These are phyloP conservation scores for Stephanodiscus minutulus DNA, from an alignment of 108 stramenopile genomes.

Conservation along the genomic window DNA sequence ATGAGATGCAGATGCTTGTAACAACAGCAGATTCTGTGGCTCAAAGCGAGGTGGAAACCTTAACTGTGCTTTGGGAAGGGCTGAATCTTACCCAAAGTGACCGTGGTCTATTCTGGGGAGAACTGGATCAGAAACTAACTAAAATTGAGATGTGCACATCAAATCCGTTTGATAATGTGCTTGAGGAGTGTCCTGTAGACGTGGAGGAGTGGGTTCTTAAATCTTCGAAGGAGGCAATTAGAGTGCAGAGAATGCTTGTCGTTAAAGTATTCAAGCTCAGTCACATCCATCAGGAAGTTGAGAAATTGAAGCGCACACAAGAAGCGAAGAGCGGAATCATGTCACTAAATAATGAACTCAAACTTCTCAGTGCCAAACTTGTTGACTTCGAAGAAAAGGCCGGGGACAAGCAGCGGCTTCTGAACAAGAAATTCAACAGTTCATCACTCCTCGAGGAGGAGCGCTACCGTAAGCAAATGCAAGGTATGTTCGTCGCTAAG, in stretches of 20 bases:
- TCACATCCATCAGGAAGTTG: slow-evolving; percentile 79
- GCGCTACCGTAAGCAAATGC: slow-evolving; percentile 83
- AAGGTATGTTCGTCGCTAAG: slow-evolving; percentile 70
- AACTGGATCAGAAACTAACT: slow-evolving; percentile 42
- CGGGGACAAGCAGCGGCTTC: slow-evolving; percentile 66
- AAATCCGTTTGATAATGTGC: slow-evolving; percentile 48
- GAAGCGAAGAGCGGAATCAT: slow-evolving; percentile 80
- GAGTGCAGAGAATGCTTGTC: slow-evolving; percentile 46
- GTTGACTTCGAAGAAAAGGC: slow-evolving; percentile 75
- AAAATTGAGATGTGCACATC: slow-evolving; percentile 15
- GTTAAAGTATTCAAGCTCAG: slow-evolving; percentile 64
- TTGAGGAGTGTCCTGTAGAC: slow-evolving; percentile 24
- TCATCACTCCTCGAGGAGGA: slow-evolving; percentile 72
- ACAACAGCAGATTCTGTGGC: slow-evolving; percentile 74
- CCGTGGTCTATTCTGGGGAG: slow-evolving; percentile 72
- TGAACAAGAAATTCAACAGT: slow-evolving; percentile 73
- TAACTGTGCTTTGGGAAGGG: slow-evolving; percentile 88
- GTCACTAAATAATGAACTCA: slow-evolving; percentile 78
- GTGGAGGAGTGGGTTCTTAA: slow-evolving; percentile 71
- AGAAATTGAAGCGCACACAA: slow-evolving; percentile 69
- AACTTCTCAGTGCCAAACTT: slow-evolving; percentile 71
- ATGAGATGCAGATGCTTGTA: slow-evolving; percentile 74
- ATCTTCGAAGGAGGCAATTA: slow-evolving; percentile 44
- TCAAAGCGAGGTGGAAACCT: slow-evolving; percentile 83
- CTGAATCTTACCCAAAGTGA: slow-evolving; percentile 57